Evolutionary conservation across 2,329 filamentous ascomycete species (phyloP), one percentile per base, ranked within the genome.

Genomic region (Pseudogymnoascus sp.): DNA sequence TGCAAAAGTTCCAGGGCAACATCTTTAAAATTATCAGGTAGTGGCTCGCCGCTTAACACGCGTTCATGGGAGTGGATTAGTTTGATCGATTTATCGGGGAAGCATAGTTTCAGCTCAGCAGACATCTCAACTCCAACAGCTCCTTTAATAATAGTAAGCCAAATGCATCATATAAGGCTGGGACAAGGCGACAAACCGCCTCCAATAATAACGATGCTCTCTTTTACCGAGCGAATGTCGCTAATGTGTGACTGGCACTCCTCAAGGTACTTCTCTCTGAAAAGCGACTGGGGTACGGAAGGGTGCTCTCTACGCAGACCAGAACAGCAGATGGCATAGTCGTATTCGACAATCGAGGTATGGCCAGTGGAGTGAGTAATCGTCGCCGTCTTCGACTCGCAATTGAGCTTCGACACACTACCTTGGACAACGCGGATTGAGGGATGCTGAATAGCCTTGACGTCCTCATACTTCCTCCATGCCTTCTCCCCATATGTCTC

Each of bases 51-150:
- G 0, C 88, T 91, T 6, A 93, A 78, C 1, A 93, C 81, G 68
- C 83, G 83, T 26, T 81, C 77, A 17, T 88, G 79, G 3, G 89
- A 92, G 71, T 93, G 90, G 4, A 90, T 82, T 1, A 94, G 80
- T 0, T 84, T 89, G n/a, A 93, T 85, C 40, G 81, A 81, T 60
- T 84, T 76, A 9, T 81, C 68, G 0, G 90, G 88, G 64, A 86
- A 80, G 24, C 85, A 76, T 50, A 82, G 72, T 73, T 92, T 92
- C 60, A 92, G 77, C 74, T 94, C 89, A 1, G 87, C 84, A 0
- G 90, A 88, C 80, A 93, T 91, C 71, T 93, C 89, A 61, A 92
- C 85, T 7, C 90, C 90, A 1, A 92, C 89, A 5, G 89, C 90
- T 58, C 88, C 81, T 83, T 62, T 47, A 9, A n/a, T 5, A 11